phyloP scores from a whole-genome alignment of 495 filamentous ascomycete species.

The Cercophora samala region DNA sequence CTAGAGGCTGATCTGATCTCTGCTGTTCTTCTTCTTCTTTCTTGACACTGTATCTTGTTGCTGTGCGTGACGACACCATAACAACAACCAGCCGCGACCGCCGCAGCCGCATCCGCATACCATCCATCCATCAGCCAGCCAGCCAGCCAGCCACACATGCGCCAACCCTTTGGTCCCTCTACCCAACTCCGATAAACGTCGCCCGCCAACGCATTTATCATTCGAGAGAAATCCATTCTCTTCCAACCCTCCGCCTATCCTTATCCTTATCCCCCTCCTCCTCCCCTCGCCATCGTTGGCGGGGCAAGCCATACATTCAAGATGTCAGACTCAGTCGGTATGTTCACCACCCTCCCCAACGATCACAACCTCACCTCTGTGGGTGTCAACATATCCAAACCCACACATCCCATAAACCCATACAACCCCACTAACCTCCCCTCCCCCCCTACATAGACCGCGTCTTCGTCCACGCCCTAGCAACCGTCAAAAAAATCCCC shows the following conservation, averaged over 20 bases:
- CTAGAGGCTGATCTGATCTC: too few species aligned
- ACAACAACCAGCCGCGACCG: not conserved
- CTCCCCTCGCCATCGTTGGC: not conserved
- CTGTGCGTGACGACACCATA: not conserved
- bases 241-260: not conserved
- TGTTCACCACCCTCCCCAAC: not conserved
- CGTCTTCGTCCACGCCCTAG: constrained; percentile 97
- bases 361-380: not conserved
- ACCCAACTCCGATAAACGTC: constrained; percentile 12
- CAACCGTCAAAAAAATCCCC: constrained; percentile 95
- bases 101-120: not conserved
- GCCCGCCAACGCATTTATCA: not conserved
- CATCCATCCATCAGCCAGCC: too few species aligned
- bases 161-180: not conserved
- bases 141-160: constrained; percentile 5
- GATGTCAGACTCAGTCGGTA: constrained; percentile 28
- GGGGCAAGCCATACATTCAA: not conserved
- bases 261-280: constrained; percentile 3
- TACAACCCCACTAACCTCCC: constrained; percentile 18
- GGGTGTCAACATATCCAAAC: constrained; percentile 7
- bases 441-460: constrained; percentile 58
- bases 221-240: not conserved
- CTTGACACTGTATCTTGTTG: too few species aligned
- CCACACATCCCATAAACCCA: not conserved
- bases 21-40: too few species aligned